Evolutionary conservation across 2,329 filamentous ascomycete genomes (phyloP).

Genomic region (Ceratocystis smalleyi): DNA sequence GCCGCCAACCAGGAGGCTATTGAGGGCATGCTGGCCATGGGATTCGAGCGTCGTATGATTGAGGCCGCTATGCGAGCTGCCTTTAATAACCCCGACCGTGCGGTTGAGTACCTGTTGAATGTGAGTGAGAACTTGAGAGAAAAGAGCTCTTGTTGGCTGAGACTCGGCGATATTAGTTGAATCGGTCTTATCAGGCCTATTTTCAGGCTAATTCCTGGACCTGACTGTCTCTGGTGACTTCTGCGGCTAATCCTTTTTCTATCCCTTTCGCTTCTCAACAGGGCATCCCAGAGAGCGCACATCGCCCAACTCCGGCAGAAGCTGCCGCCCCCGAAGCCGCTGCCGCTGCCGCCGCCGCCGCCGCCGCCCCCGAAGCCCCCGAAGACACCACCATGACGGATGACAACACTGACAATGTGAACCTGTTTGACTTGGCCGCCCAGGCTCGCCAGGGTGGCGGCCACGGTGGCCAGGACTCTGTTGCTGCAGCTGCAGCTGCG

Average conservation of each 20-base stretch:
- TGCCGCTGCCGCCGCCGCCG: conserved; percentile 28
- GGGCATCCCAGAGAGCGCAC: conserved; percentile 77
- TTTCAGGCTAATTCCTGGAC: too few relatives aligned
- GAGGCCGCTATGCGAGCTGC: conserved; percentile 90
- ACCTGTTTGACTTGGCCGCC: conserved; percentile 85
- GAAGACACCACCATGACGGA: conserved; percentile 27
- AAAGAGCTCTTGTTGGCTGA: too few relatives aligned
- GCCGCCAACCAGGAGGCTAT: conserved; percentile 68
- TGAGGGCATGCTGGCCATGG: conserved; percentile 93
- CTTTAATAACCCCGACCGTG: conserved; percentile 91
- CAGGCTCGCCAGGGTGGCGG: conserved; percentile 43
- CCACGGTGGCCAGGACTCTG: conserved; percentile 26
- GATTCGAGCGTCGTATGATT: conserved; percentile 75
- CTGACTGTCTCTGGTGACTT: not conserved
- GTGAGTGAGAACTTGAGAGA: conserved; percentile 34
- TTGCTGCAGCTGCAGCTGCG: conserved; percentile 33
- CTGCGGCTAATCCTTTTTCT: not conserved
- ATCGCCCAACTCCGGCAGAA: conserved; percentile 35
- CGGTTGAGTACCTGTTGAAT: conserved; percentile 85
- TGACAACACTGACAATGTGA: conserved; percentile 51
- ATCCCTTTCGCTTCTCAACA: conserved; percentile 24
- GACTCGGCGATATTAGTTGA: too few relatives aligned
- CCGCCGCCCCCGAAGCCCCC: conserved; percentile 22
- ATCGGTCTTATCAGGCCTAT: too few relatives aligned
- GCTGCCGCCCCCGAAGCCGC: conserved; percentile 25